Evolutionary conservation across 805 yeast species (phyloP).

Genomic region (Komagataella pastoris): DNA sequence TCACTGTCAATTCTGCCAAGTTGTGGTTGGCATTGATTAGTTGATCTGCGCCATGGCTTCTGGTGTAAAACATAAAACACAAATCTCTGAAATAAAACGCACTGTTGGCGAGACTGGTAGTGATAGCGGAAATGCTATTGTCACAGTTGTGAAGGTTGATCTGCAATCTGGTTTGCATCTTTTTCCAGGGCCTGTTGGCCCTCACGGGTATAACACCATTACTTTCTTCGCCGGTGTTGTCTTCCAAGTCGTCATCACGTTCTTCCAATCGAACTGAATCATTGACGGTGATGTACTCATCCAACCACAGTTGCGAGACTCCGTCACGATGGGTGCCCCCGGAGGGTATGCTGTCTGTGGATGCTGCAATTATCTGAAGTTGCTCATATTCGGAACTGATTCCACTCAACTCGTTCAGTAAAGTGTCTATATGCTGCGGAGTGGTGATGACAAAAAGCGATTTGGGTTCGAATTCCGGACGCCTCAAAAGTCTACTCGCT

Average conservation of each 20-base stretch:
- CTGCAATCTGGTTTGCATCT: not conserved
- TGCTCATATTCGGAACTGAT: slow-evolving; percentile 4
- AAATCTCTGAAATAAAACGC: not conserved
- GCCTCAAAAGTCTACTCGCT: not conserved
- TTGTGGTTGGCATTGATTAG: not conserved
- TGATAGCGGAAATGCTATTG: not conserved
- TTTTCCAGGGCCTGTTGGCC: not conserved
- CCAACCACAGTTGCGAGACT: slow-evolving; percentile 15
- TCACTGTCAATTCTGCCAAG: not conserved
- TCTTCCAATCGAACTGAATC: not conserved
- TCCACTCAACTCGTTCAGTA: slow-evolving; percentile 6
- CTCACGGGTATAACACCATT: slow-evolving; percentile 2
- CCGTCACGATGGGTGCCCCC: slow-evolving; percentile 9
- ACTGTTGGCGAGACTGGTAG: not conserved
- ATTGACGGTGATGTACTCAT: not conserved
- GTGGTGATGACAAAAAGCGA: slow-evolving; percentile 15
- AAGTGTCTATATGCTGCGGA: slow-evolving; percentile 12
- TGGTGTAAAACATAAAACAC: not conserved
- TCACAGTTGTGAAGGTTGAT: not conserved
- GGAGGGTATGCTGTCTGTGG: slow-evolving; percentile 14
- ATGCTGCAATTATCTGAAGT: slow-evolving; percentile 10
- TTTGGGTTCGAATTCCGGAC: not conserved
- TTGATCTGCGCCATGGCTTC: not conserved
- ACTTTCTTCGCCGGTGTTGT: slow-evolving; percentile 4
- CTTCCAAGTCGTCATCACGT: slow-evolving; percentile 6